Percentiles rank a stretch among this genome's conserved stretches.
Evolutionary conservation across 2,329 filamentous ascomycete genomes (phyloP).

Genomic region (Aspergillus amoenus): DNA sequence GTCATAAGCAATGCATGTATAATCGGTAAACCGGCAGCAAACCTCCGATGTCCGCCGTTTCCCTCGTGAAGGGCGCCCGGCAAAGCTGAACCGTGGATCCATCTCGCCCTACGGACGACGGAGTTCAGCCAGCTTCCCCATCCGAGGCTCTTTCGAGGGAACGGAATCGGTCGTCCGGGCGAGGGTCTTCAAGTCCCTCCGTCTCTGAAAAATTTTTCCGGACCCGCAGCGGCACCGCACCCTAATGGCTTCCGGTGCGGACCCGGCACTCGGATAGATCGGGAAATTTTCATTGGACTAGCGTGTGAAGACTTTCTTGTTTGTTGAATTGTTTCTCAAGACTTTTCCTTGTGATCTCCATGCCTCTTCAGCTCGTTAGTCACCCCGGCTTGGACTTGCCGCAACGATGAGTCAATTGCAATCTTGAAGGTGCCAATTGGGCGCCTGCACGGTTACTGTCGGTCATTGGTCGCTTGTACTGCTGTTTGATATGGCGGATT

Average conservation of each 20-base stretch:
- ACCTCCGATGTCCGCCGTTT: not conserved
- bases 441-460: too few species aligned
- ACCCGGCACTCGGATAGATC: not conserved
- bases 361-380: not conserved
- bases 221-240: not conserved
- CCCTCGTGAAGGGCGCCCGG: not conserved
- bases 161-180: not conserved
- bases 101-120: not conserved
- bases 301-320: not conserved
- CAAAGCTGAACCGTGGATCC: slow-evolving; percentile 2
- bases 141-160: not conserved
- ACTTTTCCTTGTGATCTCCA: not conserved
- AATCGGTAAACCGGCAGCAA: not conserved
- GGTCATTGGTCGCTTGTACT: too few species aligned
- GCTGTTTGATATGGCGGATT: too few species aligned
- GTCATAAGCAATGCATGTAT: not conserved
- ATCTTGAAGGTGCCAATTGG: too few species aligned
- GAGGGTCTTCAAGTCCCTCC: not conserved
- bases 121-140: not conserved
- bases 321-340: not conserved
- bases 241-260: not conserved
- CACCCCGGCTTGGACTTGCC: not conserved
- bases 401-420: too few species aligned
- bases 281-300: not conserved
- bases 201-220: not conserved